Conservation (phyloP, 768 basidiomycete species). For the Dioszegia hungarica region DNA sequence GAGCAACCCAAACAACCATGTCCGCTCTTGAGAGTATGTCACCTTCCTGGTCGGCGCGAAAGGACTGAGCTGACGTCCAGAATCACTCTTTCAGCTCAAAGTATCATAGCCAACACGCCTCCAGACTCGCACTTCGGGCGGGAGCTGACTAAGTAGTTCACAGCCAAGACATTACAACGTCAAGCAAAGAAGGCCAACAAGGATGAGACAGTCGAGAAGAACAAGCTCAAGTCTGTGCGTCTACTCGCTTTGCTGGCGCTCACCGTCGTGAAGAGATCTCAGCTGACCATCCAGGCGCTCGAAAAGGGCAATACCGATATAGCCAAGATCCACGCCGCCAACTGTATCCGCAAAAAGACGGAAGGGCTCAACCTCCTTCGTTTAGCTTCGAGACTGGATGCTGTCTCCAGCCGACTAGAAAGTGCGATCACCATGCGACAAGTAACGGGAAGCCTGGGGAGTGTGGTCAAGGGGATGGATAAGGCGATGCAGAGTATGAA, state of each 20-base stretch:
- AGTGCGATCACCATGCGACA: constrained; percentile 93
- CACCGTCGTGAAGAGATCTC: background rate
- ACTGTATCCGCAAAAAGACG: constrained; percentile 96
- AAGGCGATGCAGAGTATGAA: constrained; percentile 99
- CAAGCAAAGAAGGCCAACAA: constrained; percentile 98
- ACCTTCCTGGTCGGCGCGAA: background rate
- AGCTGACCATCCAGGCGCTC: constrained; percentile 65
- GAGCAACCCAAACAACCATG: background rate
- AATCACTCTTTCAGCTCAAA: constrained; percentile 98
- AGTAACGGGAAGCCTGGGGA: constrained; percentile 93
- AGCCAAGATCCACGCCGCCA: constrained; percentile 94
- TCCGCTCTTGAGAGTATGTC: constrained; percentile 4
- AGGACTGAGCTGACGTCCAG: constrained; percentile 52
- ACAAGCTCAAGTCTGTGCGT: constrained; percentile 83
- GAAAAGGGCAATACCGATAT: constrained; percentile 96
- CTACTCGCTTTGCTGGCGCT: too few species aligned
- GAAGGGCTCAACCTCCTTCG: constrained; percentile 87
- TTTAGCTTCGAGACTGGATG: constrained; percentile 86
- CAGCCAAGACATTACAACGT: constrained; percentile 86
- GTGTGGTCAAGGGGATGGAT: constrained; percentile 96
- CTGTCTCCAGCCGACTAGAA: constrained; percentile 92
- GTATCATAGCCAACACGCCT: too few species aligned
- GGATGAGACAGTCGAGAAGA: constrained; percentile 83
- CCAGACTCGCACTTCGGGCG: too few species aligned
- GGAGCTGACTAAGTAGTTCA: too few species aligned